Evolutionary conservation across 2,329 filamentous ascomycete species (phyloP).

Genomic region (Hymenoscyphus occultus): DNA sequence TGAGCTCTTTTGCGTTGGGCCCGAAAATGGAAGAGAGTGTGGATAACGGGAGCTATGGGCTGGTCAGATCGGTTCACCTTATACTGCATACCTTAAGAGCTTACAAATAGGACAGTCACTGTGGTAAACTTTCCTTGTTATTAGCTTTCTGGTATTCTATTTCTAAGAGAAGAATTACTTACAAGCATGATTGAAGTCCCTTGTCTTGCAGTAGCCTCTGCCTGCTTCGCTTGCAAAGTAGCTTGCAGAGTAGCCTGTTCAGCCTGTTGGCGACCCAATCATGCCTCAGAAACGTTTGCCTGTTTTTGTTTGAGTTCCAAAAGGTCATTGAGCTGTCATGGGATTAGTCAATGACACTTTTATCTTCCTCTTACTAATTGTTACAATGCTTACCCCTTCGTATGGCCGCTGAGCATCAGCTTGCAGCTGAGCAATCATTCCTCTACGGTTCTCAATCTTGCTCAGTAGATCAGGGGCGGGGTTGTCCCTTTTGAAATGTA

Average conservation of each 20-base stretch:
- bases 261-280: not conserved
- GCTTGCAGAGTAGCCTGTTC: not conserved
- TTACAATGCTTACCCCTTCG: not conserved
- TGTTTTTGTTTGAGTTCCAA: slow-evolving; percentile 7
- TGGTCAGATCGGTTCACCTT: not conserved
- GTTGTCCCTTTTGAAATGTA: not conserved
- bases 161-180: not conserved
- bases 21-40: not conserved
- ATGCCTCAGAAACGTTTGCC: slow-evolving; percentile 3
- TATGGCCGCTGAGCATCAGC: slow-evolving; percentile 1
- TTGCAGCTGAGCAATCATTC: not conserved
- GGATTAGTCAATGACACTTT: not conserved
- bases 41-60: not conserved
- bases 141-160: not conserved
- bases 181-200: slow-evolving; percentile 7
- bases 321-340: not conserved
- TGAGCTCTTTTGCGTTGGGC: not conserved
- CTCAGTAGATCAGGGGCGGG: not conserved
- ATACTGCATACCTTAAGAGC: too few species aligned
- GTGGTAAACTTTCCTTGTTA: not conserved
- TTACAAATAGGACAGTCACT: not conserved
- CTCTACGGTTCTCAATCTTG: not conserved
- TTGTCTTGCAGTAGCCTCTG: not conserved
- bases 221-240: not conserved
- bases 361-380: too few species aligned